Evolutionary conservation across 164 flowering plant species (phyloP).

Genomic region (Macadamia tetraphylla): DNA sequence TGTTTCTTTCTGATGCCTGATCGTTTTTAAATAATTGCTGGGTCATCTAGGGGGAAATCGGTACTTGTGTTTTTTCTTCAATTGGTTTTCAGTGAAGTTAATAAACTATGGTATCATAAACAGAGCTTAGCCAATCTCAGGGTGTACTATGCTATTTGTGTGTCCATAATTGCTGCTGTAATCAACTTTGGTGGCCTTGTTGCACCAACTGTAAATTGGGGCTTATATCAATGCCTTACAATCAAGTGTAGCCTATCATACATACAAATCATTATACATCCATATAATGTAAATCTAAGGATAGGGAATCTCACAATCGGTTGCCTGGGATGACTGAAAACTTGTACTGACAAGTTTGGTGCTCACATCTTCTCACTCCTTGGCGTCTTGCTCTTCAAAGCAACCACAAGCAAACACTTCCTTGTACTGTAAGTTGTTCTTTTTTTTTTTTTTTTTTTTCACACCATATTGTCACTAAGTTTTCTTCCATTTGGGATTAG

Average conservation of each 20-base stretch:
- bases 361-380: no score
- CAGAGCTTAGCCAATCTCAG: constrained; percentile 80
- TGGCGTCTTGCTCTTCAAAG: no score
- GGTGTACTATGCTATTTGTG: constrained; percentile 78
- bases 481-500: constrained; percentile 53
- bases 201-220: no score
- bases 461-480: background rate
- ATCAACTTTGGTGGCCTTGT: constrained; percentile 93
- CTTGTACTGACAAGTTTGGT: no score
- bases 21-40: background rate
- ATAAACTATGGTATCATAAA: constrained; percentile 11
- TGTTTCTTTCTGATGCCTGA: background rate
- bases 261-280: no score
- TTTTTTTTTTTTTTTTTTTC: background rate
- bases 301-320: no score
- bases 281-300: no score
- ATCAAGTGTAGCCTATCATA: no score
- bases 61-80: no score
- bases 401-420: no score
- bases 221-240: no score
- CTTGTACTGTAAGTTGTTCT: constrained; percentile 62
- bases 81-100: background rate
- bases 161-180: constrained; percentile 74
- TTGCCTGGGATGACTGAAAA: no score
- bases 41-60: background rate